phyloP scores from a whole-genome alignment of 208 protist species.

The Strigomonas galati region DNA sequence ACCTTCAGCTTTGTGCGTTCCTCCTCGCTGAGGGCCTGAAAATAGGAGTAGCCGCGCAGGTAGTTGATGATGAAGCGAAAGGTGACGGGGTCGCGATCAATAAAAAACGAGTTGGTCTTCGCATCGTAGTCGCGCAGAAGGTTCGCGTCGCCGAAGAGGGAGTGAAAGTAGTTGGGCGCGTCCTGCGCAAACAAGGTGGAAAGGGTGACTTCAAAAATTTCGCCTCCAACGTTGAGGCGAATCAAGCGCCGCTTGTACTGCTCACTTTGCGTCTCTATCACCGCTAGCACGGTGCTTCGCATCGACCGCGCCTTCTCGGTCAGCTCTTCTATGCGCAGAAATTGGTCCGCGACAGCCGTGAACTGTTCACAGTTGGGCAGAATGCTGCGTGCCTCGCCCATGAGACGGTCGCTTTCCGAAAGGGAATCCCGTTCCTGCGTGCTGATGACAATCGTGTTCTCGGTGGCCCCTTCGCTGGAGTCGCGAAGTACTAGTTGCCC shows the following conservation, averaged over 20 bases:
- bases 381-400: no score
- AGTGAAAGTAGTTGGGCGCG: constrained; percentile 28
- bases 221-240: constrained; percentile 78
- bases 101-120: constrained; percentile 49
- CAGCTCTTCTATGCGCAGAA: constrained; percentile 18
- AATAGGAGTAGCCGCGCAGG: constrained; percentile 73
- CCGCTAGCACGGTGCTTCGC: constrained; percentile 19
- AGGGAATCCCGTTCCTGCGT: no score
- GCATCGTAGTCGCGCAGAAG: constrained; percentile 45
- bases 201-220: constrained; percentile 69
- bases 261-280: constrained; percentile 17
- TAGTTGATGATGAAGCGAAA: constrained; percentile 85
- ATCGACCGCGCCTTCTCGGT: constrained; percentile 19
- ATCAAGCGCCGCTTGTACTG: constrained; percentile 22
- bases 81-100: constrained; percentile 79
- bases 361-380: no score
- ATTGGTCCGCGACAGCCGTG: constrained; percentile 5
- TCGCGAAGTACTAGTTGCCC: no score
- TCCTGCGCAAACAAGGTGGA: constrained; percentile 46
- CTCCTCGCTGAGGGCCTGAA: constrained; percentile 67
- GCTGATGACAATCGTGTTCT: no score
- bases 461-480: no score
- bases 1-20: constrained; percentile 51
- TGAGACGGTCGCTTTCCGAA: no score
- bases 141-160: constrained; percentile 23